Percentiles rank a stretch among this genome's conserved stretches.
Evolutionary conservation across 2,329 filamentous ascomycete genomes (phyloP).

Genomic region (Trichoderma atrobrunneum): DNA sequence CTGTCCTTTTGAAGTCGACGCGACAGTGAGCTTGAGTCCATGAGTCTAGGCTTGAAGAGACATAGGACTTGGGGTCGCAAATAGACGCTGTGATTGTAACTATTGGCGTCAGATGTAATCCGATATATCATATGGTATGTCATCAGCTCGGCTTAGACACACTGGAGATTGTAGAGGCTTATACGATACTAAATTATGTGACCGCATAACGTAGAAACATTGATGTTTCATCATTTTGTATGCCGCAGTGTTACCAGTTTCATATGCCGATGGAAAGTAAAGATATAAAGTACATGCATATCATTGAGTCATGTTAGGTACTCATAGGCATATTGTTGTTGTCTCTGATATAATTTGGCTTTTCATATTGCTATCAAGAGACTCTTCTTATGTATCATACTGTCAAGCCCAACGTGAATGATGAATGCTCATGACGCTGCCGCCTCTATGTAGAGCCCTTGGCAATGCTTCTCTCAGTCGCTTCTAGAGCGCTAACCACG

Average conservation of each 20-base stretch:
- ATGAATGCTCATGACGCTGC: no score
- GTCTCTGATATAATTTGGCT: background rate
- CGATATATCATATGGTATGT: background rate
- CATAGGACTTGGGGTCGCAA: background rate
- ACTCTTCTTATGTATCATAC: background rate
- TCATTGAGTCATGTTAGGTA: background rate
- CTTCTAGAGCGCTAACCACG: constrained; percentile 26
- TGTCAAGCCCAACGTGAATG: background rate
- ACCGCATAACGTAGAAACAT: background rate
- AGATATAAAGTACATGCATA: background rate
- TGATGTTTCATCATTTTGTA: background rate
- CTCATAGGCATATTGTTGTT: background rate
- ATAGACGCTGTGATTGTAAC: background rate
- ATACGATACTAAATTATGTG: no score
- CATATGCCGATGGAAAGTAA: background rate
- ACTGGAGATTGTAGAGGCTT: background rate
- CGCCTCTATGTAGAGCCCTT: background rate
- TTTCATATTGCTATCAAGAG: background rate
- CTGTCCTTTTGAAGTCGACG: background rate
- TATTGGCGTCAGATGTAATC: background rate
- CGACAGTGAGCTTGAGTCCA: background rate
- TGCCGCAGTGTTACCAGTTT: background rate
- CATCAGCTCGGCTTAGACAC: background rate
- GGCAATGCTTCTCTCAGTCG: constrained; percentile 25
- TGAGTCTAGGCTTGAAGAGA: background rate